Base-by-base conservation (phyloP, 768 basidiomycete species). In the Epithele typhae region DNA sequence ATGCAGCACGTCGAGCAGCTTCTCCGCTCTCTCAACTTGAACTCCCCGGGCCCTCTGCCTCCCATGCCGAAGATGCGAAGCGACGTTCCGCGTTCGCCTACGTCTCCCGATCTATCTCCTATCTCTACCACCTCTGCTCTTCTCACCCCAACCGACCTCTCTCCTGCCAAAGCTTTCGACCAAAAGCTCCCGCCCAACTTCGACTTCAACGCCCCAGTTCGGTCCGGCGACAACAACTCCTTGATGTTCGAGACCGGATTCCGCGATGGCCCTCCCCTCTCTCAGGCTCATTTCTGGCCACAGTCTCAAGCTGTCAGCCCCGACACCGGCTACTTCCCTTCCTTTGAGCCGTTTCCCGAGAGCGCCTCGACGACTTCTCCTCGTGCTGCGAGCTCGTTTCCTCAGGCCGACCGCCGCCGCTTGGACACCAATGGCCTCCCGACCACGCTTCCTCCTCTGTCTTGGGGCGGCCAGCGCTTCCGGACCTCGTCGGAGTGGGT, bases 1-100 rank as follows among this genome's bases (percentile, higher is more conserved):
- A 45, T 57, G 22, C 54, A 88, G 85, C 83, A 87, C 59, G 82
- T 90, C 49, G 87, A 87, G 58, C 86, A 89, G 67, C 75, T 91
- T 37, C 71, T 91, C 45, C 82, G 88, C 33, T 81, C 85, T 12
- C 71, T 91, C 40, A 84, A 90, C 59, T 79, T 91, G 56, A 83
- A 82, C 59, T 90, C 88, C 24, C 88, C 88, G 12, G 77, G 72
- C 52, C 81, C 78, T 49, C 61, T 24, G 22, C 21, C 65, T 25
- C 49, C 52, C 38, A 58, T 67, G 36, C 74, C 74, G 11, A 63
- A 70, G 52, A 72, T 77, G 22, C 52, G 71, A 34, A 71, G 70
- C 46, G 62, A 55, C 64, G 55, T 79, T 48, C 73, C 63, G 40
- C 60, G 73, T 48, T 55, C 54, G 8, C 74, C 79, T 33, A 62